A percentile compares a stretch with the other conserved stretches of the same genome.
phyloP scores from a whole-genome alignment of 306 rosid species.

The Corylus americana region DNA sequence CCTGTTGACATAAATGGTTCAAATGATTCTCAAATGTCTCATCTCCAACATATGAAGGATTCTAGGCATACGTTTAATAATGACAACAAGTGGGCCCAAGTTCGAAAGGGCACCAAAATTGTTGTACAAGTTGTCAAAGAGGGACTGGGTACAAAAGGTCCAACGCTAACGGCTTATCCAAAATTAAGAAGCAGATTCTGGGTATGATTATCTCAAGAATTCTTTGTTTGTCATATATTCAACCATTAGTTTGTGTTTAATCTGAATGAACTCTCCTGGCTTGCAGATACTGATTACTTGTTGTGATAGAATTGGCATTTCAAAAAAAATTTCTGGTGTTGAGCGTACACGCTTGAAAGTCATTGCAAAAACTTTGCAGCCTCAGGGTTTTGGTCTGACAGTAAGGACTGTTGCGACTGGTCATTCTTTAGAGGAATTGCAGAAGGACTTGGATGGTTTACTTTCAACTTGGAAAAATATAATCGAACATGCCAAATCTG shows the following conservation, averaged over 20 bases:
- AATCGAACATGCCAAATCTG: slow-evolving; percentile 82
- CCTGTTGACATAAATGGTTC: slow-evolving; percentile 50
- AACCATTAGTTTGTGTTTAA: slow-evolving; percentile 10
- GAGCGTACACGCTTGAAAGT: slow-evolving; percentile 93
- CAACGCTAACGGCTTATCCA: slow-evolving; percentile 82
- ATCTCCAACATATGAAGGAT: slow-evolving; percentile 49
- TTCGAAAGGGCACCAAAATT: slow-evolving; percentile 85
- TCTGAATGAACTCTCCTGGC: slow-evolving; percentile 38
- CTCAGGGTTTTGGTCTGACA: slow-evolving; percentile 92
- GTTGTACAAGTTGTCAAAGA: slow-evolving; percentile 96
- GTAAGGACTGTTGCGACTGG: slow-evolving; percentile 96
- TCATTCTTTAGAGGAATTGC: slow-evolving; percentile 85
- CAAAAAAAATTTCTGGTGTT: slow-evolving; percentile 70
- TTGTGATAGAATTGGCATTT: slow-evolving; percentile 78
- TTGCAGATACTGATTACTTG: slow-evolving; percentile 73
- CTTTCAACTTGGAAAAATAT: slow-evolving; percentile 87
- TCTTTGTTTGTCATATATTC: slow-evolving; percentile 24
- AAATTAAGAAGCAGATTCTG: slow-evolving; percentile 93
- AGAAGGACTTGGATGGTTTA: slow-evolving; percentile 82
- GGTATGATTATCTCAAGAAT: slow-evolving; percentile 45
- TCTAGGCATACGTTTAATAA: slow-evolving; percentile 25
- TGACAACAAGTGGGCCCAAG: slow-evolving; percentile 73
- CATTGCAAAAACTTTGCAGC: slow-evolving; percentile 93
- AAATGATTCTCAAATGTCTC: slow-evolving; percentile 42
- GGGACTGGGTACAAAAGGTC: slow-evolving; percentile 93